These are phyloP conservation scores for Canavalia gladiata DNA, from an alignment of 306 rosid species.

Conservation along the genomic window DNA sequence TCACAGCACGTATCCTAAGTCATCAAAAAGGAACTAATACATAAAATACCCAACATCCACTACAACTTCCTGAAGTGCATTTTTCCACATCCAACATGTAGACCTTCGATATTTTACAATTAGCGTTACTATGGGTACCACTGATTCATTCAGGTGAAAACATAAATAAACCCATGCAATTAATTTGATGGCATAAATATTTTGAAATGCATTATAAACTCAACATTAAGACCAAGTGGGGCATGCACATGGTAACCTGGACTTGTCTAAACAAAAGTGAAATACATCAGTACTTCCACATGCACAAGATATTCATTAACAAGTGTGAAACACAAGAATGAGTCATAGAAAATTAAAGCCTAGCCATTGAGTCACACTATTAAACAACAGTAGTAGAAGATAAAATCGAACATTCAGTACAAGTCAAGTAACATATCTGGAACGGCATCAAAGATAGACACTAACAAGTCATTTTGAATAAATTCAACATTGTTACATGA, in stretches of 20 bases:
- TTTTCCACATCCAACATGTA: not conserved
- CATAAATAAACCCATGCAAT: not conserved
- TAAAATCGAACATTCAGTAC: not conserved
- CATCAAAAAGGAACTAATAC: not conserved
- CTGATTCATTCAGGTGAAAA: not conserved
- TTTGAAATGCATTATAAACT: not conserved
- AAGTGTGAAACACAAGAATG: not conserved
- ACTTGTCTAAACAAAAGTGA: not conserved
- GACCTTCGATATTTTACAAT: not conserved
- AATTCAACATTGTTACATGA: slow-evolving; percentile 22
- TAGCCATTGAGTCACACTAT: not conserved
- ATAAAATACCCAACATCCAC: not conserved
- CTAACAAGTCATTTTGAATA: slow-evolving; percentile 1
- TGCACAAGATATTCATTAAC: slow-evolving; percentile 2
- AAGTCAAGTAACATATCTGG: not conserved
- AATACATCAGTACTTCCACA: not conserved
- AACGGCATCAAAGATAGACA: not conserved
- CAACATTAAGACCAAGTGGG: not conserved
- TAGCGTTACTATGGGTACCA: not conserved
- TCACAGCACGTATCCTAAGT: not conserved
- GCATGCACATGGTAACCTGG: not conserved
- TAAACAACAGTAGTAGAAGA: not conserved
- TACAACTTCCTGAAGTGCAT: not conserved
- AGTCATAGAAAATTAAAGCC: slow-evolving; percentile 10
- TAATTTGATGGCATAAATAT: not conserved